Evolutionary conservation across 306 rosid species (phyloP), one percentile per base, ranked within the genome.

Genomic region (Gynostemma pentaphyllum): DNA sequence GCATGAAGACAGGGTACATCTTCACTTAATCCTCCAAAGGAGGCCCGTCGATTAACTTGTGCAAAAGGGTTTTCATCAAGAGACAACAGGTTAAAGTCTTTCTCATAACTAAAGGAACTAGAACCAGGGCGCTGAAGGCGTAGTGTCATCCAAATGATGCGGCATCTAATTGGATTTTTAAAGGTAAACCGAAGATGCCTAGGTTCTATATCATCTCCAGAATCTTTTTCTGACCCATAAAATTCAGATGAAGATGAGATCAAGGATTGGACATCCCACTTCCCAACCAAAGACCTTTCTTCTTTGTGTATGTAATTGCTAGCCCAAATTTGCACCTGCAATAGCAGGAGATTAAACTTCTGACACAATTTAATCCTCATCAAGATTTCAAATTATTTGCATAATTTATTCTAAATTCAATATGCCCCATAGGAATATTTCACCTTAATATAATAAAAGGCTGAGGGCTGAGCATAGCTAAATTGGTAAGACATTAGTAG

Each of bases 321-420:
- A 39, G 89, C 99, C 97, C 95, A 88, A 65, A 94, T 84, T 86
- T 94, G 97, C 72, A 94, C 94, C 99, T 94, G 85, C 53, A 53
- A 46, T 52, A 61, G 67, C 71, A 77, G 70, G 54, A 57, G 30
- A 23, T 18, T 37, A 54, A 39, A 37, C 13, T 60, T 59, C 32
- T 9, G 45, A 34, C 27, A 34, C 23, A 29, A 34, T 56, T 18
- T 45, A 56, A 34, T 56, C 45, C 16, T 40, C 18, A 21, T 13
- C 16, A 57, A 57, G 64, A 57, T 59, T 37, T 41, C 30, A 7
- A 37, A 37, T 18, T 8, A 11, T 37, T 0, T 24, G 34, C 4
- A 57, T 59, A 11, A 34, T 32, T 5, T 57, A 36, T 36, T 57
- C 46, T 3, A 40, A 39, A 60, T 60, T 60, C 66, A 60, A 34